phyloP scores from a whole-genome alignment of 2,329 filamentous ascomycete genomes.

The Cercospora sp. region DNA sequence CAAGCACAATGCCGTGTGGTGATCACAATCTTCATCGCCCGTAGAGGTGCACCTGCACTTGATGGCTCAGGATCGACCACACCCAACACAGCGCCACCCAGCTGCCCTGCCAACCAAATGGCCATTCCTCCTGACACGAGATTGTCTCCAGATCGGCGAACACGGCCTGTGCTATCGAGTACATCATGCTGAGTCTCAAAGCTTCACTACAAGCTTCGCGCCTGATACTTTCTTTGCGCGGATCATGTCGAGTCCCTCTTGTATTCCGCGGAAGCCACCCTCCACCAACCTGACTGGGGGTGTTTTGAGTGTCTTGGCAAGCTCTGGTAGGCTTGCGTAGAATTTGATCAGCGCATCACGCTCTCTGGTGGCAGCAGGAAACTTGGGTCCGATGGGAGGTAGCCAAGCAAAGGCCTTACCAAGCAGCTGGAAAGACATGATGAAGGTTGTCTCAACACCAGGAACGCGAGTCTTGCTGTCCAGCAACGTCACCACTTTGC shows the following conservation, averaged over 20 bases:
- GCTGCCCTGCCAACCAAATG: neutral
- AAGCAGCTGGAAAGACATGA: neutral
- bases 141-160: neutral
- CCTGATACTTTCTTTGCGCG: neutral
- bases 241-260: neutral
- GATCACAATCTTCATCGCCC: neutral
- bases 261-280: neutral
- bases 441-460: neutral
- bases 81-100: neutral
- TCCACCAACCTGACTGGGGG: neutral
- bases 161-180: neutral
- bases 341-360: neutral
- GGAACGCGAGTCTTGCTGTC: neutral
- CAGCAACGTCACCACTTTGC: neutral
- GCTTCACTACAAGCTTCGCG: neutral
- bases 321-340: neutral
- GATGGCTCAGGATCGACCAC: neutral
- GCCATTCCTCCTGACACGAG: neutral
- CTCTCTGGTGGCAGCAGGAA: neutral
- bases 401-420: neutral
- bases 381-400: neutral
- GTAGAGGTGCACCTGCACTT: neutral
- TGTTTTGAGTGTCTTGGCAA: neutral
- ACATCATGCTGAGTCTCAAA: neutral
- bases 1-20: neutral